Percentiles rank a stretch among this genome's conserved stretches.
Evolutionary conservation across 306 rosid species (phyloP).

Genomic region (Sindora glabra): DNA sequence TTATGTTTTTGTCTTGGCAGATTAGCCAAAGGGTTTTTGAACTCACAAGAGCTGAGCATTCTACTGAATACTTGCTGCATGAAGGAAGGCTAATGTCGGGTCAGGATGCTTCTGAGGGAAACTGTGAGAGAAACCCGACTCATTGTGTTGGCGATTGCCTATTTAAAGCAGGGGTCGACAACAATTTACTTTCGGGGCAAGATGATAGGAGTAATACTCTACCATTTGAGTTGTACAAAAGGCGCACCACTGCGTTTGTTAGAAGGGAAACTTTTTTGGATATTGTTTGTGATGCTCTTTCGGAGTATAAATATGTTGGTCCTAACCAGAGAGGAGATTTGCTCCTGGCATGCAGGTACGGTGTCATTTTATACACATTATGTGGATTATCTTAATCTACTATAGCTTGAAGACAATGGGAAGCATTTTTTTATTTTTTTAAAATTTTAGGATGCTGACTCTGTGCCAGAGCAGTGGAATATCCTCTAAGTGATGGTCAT

Average conservation of each 20-base stretch:
- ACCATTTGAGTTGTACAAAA: slow-evolving; percentile 83
- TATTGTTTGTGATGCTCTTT: slow-evolving; percentile 69
- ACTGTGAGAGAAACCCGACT: slow-evolving; percentile 22
- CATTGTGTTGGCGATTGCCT: not conserved
- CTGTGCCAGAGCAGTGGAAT: not conserved
- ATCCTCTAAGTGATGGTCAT: not conserved
- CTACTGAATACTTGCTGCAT: slow-evolving; percentile 31
- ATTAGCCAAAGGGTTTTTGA: slow-evolving; percentile 80
- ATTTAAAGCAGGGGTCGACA: slow-evolving; percentile 22
- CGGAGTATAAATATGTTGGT: slow-evolving; percentile 87
- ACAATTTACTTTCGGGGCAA: slow-evolving; percentile 22
- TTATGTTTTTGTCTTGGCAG: slow-evolving; percentile 40
- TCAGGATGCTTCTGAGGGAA: slow-evolving; percentile 15
- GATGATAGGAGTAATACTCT: slow-evolving; percentile 35
- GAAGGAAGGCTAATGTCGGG: slow-evolving; percentile 29
- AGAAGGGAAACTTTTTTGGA: slow-evolving; percentile 57
- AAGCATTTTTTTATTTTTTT: too few species aligned
- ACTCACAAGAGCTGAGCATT: slow-evolving; percentile 38
- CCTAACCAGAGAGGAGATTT: slow-evolving; percentile 87
- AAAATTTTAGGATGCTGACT: too few species aligned
- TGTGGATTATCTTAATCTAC: slow-evolving; percentile 1
- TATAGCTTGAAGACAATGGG: too few species aligned
- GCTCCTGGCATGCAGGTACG: slow-evolving; percentile 80
- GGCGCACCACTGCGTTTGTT: slow-evolving; percentile 61
- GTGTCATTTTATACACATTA: slow-evolving; percentile 10